These are phyloP conservation scores for Eucalyptus erythrocorys DNA, from an alignment of 345 rosid genomes.

Conservation along the genomic window DNA sequence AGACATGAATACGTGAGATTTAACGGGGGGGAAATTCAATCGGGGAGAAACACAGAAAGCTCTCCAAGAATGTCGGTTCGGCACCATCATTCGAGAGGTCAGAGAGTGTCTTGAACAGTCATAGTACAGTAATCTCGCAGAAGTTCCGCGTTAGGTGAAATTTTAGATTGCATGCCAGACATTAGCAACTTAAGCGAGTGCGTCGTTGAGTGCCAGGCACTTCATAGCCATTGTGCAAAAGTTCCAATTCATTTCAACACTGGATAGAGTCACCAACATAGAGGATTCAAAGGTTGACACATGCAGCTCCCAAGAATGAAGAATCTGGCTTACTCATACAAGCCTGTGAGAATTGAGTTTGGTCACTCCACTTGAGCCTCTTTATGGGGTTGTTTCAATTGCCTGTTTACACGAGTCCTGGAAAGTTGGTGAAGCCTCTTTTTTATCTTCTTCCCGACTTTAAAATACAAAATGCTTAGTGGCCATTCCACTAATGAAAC, in stretches of 20 bases:
- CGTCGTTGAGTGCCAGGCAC: neutral
- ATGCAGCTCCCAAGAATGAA: neutral
- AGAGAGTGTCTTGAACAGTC: neutral
- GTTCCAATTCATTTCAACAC: neutral
- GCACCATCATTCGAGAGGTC: neutral
- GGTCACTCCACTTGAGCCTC: neutral
- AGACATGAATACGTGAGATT: neutral
- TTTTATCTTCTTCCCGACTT: neutral
- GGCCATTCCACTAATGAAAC: neutral
- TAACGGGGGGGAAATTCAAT: neutral
- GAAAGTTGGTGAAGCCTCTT: neutral
- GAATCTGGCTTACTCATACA: neutral
- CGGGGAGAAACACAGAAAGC: neutral
- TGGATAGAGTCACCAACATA: neutral
- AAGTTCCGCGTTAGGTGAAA: neutral
- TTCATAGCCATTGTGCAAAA: neutral
- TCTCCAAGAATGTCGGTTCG: neutral
- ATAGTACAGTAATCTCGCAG: neutral
- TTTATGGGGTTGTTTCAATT: neutral
- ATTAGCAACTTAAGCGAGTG: neutral
- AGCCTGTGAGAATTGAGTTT: neutral
- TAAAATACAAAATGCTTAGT: neutral
- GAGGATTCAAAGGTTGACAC: neutral
- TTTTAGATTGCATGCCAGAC: neutral
- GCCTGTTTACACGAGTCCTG: neutral